Evolutionary conservation across 2,329 filamentous ascomycete genomes (phyloP), one percentile per base, ranked within the genome.

Genomic region (Botryotinia convoluta): DNA sequence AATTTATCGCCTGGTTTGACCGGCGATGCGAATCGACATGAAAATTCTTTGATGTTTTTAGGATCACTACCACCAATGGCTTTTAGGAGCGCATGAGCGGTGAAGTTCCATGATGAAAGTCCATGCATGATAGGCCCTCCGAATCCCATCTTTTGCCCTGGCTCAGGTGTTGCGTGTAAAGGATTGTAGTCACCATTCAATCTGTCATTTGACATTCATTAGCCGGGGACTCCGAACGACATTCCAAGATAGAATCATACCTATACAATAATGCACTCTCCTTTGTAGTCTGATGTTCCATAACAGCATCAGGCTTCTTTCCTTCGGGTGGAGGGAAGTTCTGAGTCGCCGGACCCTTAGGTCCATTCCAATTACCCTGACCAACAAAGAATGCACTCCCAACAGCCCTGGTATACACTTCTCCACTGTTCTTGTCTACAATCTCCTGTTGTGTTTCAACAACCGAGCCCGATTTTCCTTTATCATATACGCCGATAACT

Each of bases 111-210:
- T 78, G 90, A 93, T 84, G 91, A 97, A 63, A 97, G 86, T 32
- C 95, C 95, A 84, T 97, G 94, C 82, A 97, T 92, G 82, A 97
- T 97, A 78, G 90, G 86, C 48, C 94, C 94, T 42, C 93, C 93
- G 78, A 97, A 97, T 74, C 95, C 94, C 93, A 97, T 97, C 84
- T 94, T 92, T 83, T 89, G 84, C 74, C 94, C 94, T 0, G 94
- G 93, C 83, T 94, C 93, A 20, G 94, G 94, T 29, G 92, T 93
- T 10, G 93, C 94, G 81, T 97, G 94, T 51, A 97, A 90, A 42
- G 94, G 95, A 85, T 97, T 97, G 84, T 97, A 97, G 84, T 97
- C 95, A 77, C 94, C 94, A 79, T 97, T 97, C 69, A 97, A 87
- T 76, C 93, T 88, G 14, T 5, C 16, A 29, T 42, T 32, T 16